Percentiles rank a stretch among this genome's conserved stretches.
Evolutionary conservation across 306 rosid species (phyloP).

Genomic region (Cucurbita argyrosperma): DNA sequence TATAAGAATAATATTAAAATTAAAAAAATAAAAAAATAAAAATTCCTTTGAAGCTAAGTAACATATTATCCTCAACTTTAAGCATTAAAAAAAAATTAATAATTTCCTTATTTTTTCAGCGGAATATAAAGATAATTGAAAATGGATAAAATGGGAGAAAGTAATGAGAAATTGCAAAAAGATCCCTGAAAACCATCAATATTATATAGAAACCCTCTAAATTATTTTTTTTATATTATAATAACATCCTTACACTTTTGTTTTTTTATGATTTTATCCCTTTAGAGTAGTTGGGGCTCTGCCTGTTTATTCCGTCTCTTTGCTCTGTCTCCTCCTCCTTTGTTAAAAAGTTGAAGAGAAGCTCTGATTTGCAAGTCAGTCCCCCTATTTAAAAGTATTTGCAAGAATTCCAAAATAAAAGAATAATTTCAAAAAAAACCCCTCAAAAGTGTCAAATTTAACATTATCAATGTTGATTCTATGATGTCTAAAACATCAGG

Average conservation of each 20-base stretch:
- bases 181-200: neutral
- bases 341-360: constrained; percentile 3
- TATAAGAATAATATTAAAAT: neutral
- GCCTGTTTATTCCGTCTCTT: neutral
- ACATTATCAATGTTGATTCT: neutral
- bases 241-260: neutral
- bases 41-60: neutral
- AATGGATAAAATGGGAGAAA: neutral
- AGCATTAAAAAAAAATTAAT: neutral
- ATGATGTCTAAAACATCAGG: neutral
- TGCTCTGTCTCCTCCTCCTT: constrained; percentile 1
- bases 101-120: neutral
- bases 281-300: neutral
- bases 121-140: neutral
- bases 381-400: neutral
- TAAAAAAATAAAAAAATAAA: neutral
- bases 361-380: neutral
- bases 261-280: neutral
- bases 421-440: neutral
- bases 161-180: neutral
- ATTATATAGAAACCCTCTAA: constrained; percentile 1
- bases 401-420: neutral
- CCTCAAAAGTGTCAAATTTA: neutral
- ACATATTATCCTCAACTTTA: neutral
- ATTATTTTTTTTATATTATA: neutral